These are phyloP conservation scores for Fusarium albidum DNA, from an alignment of 2,329 filamentous ascomycete species.

Conservation along the genomic window DNA sequence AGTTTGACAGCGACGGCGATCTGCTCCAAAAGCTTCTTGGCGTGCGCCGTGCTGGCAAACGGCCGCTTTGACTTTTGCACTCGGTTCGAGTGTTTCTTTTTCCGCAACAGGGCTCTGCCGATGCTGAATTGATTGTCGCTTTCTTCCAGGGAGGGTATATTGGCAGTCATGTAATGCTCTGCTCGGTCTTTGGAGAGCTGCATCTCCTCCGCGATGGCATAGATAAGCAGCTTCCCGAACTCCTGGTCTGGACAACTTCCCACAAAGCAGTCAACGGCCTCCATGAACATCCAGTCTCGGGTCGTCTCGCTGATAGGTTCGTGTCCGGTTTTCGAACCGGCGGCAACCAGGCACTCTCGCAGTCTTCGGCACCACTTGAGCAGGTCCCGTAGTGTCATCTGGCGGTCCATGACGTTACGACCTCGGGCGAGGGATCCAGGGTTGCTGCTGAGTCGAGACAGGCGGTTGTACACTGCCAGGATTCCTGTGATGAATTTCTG, in stretches of 20 bases:
- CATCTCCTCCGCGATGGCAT: constrained; percentile 83
- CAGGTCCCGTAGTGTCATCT: constrained; percentile 78
- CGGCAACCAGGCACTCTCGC: constrained; percentile 67
- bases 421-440: constrained; percentile 42
- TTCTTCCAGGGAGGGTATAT: constrained; percentile 75
- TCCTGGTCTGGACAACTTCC: constrained; percentile 76
- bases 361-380: constrained; percentile 91
- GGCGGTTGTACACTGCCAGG: constrained; percentile 64
- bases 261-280: constrained; percentile 91
- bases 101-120: constrained; percentile 71
- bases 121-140: constrained; percentile 65
- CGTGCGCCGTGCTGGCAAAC: constrained; percentile 90
- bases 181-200: constrained; percentile 84
- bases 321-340: constrained; percentile 69
- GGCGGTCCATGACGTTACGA: constrained; percentile 56
- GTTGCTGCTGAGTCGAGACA: constrained; percentile 61
- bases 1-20: constrained; percentile 83
- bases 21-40: constrained; percentile 85
- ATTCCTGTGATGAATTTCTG: constrained; percentile 67
- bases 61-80: constrained; percentile 65
- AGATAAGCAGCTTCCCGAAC: constrained; percentile 67
- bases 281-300: constrained; percentile 87
- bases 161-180: constrained; percentile 77
- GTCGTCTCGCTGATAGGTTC: constrained; percentile 77
- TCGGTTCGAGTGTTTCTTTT: constrained; percentile 59